phyloP scores from a whole-genome alignment of 2,329 filamentous ascomycete genomes.

The Penicillium vulpinum region DNA sequence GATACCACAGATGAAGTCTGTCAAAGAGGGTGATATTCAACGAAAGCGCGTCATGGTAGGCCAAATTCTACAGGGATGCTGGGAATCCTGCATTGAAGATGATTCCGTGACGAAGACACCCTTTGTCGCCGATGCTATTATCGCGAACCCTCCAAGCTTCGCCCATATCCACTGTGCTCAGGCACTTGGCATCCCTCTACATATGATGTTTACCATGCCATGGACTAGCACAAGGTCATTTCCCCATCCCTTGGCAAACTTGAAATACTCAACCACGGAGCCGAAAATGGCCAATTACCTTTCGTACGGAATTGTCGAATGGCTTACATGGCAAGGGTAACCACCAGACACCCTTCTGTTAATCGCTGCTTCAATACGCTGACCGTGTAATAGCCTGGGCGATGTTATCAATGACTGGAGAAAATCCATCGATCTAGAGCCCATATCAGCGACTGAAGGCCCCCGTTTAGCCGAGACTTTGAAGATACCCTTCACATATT shows the following conservation, averaged over 20 bases:
- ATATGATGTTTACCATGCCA: slow-evolving; percentile 54
- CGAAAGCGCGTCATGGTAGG: slow-evolving; percentile 26
- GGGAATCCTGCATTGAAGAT: slow-evolving; percentile 33
- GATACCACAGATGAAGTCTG: slow-evolving; percentile 31
- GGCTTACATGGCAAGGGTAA: slow-evolving; percentile 50
- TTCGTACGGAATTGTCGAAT: slow-evolving; percentile 47
- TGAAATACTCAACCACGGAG: slow-evolving; percentile 38
- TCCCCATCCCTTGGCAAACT: slow-evolving; percentile 50
- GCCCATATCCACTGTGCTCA: slow-evolving; percentile 53
- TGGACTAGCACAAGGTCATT: slow-evolving; percentile 45
- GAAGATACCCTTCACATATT: slow-evolving; percentile 41
- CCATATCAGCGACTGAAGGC: slow-evolving; percentile 32
- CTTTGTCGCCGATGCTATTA: slow-evolving; percentile 53
- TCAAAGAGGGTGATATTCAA: slow-evolving; percentile 29
- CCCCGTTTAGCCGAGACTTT: slow-evolving; percentile 35
- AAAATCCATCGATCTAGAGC: slow-evolving; percentile 38
- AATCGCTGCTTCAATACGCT: background rate
- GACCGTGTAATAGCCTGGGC: slow-evolving; percentile 29
- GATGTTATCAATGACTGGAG: slow-evolving; percentile 46
- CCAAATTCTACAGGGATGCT: slow-evolving; percentile 36
- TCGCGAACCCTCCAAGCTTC: slow-evolving; percentile 53
- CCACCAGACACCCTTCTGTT: background rate
- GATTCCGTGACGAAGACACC: slow-evolving; percentile 28
- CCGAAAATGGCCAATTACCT: slow-evolving; percentile 41
- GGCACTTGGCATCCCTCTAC: slow-evolving; percentile 48